Base-by-base conservation (phyloP, 192 early-diverging fungal genomes). In the Coemansia sp. region DNA sequence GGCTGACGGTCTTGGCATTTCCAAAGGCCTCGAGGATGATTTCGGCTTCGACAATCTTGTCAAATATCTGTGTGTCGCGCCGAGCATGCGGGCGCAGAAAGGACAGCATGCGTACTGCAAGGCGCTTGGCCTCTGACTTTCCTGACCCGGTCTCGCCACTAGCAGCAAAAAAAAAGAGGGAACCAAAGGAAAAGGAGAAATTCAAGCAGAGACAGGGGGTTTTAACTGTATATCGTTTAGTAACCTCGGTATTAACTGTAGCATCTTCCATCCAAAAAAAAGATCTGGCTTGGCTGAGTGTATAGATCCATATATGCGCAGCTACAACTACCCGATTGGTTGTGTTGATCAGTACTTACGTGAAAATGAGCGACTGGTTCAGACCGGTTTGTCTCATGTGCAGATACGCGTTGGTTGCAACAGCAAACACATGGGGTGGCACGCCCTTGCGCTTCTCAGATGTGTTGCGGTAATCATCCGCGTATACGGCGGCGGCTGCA, bases 321-420 rank as follows among this genome's bases (percentile, higher is more conserved):
- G 18, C 6, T 55, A 1, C 8, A 22, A 16, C 14, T 19, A 14
- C 20, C n/a, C n/a, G n/a, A n/a, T n/a, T n/a, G n/a, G n/a, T n/a
- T n/a, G n/a, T n/a, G n/a, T 48, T 48, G 22, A 14, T 42, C 13
- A 16, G 39, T 20, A 82, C 84, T 60, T 88, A 95, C 95, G 85
- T 86, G 59, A 95, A 86, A 9, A 98, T 74, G 48, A 98, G 84
- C 11, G 88, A 87, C 74, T 98, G 96, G 64, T 97, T 93, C 60
- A 91, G 84, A 4, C 88, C 87, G n/a, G 87, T 89, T 55, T 93
- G 83, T 28, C 88, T 76, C 88, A 97, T 89, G 65, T 95, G 94
- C 57, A 90, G 72, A 67, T 94, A 97, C 14, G 93, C 92, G 47
- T 89, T 84, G 24, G 91, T 84, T 16, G 93, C 89, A 48, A 92